Conservation (phyloP, 441 rosid genomes). For the Viola pubescens region DNA sequence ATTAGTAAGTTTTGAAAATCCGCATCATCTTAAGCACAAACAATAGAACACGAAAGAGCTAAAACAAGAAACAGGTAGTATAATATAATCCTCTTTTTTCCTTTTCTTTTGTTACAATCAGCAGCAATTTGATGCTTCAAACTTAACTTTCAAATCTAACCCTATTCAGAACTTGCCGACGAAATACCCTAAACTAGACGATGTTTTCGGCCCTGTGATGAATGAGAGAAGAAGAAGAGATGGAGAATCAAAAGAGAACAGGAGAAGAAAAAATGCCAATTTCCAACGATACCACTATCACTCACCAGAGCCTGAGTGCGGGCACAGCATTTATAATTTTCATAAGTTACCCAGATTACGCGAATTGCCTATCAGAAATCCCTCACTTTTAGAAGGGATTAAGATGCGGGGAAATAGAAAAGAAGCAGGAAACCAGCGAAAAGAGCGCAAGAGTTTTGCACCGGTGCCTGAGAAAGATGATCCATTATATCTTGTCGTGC, state of each 20-base stretch:
- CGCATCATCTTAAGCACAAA: too few species aligned
- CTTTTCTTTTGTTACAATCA: too few species aligned
- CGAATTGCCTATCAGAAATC: constrained; percentile 16
- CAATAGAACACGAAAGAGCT: too few species aligned
- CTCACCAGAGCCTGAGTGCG: constrained; percentile 3
- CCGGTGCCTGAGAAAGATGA: neutral
- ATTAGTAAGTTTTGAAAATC: too few species aligned
- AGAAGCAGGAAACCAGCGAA: constrained; percentile 3
- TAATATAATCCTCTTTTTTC: too few species aligned
- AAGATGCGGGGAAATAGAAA: constrained; percentile 5
- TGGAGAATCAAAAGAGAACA: neutral
- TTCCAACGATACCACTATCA: neutral
- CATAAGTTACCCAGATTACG: constrained; percentile 20
- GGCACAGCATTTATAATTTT: constrained; percentile 6
- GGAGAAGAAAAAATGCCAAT: neutral
- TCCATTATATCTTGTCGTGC: constrained; percentile 55
- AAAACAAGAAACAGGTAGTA: too few species aligned
- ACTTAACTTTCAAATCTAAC: too few species aligned
- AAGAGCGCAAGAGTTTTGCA: neutral
- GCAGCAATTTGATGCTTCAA: too few species aligned
- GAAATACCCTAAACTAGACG: neutral
- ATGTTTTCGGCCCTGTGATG: neutral
- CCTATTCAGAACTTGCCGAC: too few species aligned
- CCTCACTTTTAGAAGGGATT: constrained; percentile 20
- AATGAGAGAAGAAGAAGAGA: neutral